Conservation (phyloP, 768 basidiomycete genomes). For the Pleurotus cornucopiae region DNA sequence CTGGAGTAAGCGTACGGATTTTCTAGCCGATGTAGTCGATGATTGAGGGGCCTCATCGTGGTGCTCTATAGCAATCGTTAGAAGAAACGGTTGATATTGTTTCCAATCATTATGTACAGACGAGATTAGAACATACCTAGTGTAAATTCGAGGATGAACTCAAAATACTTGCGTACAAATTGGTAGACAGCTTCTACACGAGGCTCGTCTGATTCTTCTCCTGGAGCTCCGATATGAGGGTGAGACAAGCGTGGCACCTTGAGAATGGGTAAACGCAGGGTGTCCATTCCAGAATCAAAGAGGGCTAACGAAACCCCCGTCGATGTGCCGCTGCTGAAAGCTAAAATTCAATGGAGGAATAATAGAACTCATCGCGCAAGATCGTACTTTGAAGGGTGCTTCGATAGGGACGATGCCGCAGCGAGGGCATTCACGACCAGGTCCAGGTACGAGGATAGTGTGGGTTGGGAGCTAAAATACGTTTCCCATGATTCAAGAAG, state of each 20-base stretch:
- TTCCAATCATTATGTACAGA: too few species aligned
- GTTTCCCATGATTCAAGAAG: too few species aligned
- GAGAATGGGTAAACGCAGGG: constrained; percentile 45
- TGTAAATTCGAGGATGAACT: constrained; percentile 17
- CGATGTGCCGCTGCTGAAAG: background rate
- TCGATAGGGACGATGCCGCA: constrained; percentile 27
- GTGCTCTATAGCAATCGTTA: too few species aligned
- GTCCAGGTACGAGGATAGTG: constrained; percentile 48
- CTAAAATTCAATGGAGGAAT: background rate
- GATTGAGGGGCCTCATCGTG: too few species aligned
- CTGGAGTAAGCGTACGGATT: too few species aligned
- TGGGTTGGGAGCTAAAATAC: constrained; percentile 8
- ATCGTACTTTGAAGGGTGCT: constrained; percentile 13
- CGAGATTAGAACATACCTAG: too few species aligned
- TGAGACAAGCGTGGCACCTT: constrained; percentile 19
- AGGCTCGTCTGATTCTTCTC: background rate
- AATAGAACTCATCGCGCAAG: constrained; percentile 14
- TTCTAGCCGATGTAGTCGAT: too few species aligned
- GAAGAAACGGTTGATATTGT: background rate
- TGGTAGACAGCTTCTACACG: constrained; percentile 31
- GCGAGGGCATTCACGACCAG: constrained; percentile 45
- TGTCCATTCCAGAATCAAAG: constrained; percentile 57
- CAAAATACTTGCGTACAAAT: constrained; percentile 51
- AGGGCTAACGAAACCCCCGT: constrained; percentile 35
- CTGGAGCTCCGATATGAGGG: background rate